Conservation (phyloP, 192 early-diverging fungal genomes). For the Coemansia sp. region DNA sequence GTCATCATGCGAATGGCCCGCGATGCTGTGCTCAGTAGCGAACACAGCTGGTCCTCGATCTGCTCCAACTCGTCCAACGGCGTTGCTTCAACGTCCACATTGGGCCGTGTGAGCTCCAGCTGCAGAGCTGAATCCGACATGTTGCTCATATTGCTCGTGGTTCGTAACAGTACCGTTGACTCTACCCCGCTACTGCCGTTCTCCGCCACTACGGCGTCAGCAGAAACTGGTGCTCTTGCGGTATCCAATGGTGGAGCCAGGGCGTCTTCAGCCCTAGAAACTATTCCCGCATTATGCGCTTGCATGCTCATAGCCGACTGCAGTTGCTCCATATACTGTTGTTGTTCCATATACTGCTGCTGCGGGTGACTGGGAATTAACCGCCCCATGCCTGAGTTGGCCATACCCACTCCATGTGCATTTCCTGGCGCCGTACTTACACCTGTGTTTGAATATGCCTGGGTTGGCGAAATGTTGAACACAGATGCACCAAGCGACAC, state of each 20-base stretch:
- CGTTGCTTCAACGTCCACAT: neutral
- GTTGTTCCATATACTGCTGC: neutral
- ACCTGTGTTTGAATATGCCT: neutral
- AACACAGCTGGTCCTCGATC: conserved; percentile 38
- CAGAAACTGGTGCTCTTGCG: neutral
- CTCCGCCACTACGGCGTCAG: neutral
- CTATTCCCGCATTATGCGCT: neutral
- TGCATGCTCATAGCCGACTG: conserved; percentile 7
- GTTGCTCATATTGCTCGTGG: neutral
- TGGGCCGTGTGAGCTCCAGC: conserved; percentile 10
- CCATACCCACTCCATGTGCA: neutral
- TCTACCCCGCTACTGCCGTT: conserved; percentile 25
- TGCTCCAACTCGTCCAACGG: conserved; percentile 35
- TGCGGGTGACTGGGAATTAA: conserved; percentile 3
- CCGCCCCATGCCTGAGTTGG: neutral
- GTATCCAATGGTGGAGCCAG: conserved; percentile 2
- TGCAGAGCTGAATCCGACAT: neutral
- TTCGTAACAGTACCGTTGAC: conserved; percentile 23
- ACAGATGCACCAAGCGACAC: neutral
- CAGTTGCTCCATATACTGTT: neutral
- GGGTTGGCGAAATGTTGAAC: conserved; percentile 3
- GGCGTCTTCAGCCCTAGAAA: neutral
- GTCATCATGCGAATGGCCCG: conserved; percentile 33
- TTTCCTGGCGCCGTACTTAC: neutral
- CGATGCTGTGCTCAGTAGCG: conserved; percentile 33